Evolutionary conservation across 257 asterid genomes (phyloP).

Genomic region (Cordia subcordata): DNA sequence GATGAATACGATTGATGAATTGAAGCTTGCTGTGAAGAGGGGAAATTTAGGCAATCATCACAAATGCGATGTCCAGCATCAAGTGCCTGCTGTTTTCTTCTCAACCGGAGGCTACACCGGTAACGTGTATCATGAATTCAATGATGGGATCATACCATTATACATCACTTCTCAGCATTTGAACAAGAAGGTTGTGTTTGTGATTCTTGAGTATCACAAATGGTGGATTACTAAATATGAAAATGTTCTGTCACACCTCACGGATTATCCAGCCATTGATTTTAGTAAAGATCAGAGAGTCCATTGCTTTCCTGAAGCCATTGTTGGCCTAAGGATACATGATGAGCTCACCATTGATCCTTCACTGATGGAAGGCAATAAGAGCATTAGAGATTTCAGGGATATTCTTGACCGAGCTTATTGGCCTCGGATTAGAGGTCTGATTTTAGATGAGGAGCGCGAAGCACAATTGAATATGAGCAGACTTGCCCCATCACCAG

Average conservation of each 20-base stretch:
- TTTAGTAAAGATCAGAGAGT: slow-evolving; percentile 42
- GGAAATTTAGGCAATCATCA: slow-evolving; percentile 17
- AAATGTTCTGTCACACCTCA: slow-evolving; percentile 33
- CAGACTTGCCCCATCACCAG: slow-evolving; percentile 14
- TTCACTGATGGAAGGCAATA: slow-evolving; percentile 30
- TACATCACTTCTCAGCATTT: slow-evolving; percentile 56
- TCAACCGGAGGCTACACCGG: slow-evolving; percentile 81
- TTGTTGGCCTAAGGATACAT: slow-evolving; percentile 72
- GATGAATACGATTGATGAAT: slow-evolving; percentile 67
- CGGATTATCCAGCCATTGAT: slow-evolving; percentile 40
- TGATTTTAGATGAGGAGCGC: slow-evolving; percentile 30
- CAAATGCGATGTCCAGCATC: slow-evolving; percentile 61
- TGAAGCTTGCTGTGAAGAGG: slow-evolving; percentile 44
- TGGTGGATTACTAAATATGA: slow-evolving; percentile 50
- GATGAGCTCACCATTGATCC: slow-evolving; percentile 47
- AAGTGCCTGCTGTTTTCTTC: slow-evolving; percentile 69
- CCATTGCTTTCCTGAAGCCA: slow-evolving; percentile 74
- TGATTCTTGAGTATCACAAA: slow-evolving; percentile 50
- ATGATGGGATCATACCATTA: slow-evolving; percentile 72
- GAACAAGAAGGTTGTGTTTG: slow-evolving; percentile 37
- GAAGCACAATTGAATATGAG: slow-evolving; percentile 10
- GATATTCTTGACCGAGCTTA: slow-evolving; percentile 34
- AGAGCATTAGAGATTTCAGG: slow-evolving; percentile 29
- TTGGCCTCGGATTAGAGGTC: slow-evolving; percentile 35
- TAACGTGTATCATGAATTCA: slow-evolving; percentile 75